A percentile compares a stretch with the other conserved stretches of the same genome.
These are phyloP conservation scores for Entomophthora muscae DNA, from an alignment of 371 early-diverging fungal species.

Conservation along the genomic window DNA sequence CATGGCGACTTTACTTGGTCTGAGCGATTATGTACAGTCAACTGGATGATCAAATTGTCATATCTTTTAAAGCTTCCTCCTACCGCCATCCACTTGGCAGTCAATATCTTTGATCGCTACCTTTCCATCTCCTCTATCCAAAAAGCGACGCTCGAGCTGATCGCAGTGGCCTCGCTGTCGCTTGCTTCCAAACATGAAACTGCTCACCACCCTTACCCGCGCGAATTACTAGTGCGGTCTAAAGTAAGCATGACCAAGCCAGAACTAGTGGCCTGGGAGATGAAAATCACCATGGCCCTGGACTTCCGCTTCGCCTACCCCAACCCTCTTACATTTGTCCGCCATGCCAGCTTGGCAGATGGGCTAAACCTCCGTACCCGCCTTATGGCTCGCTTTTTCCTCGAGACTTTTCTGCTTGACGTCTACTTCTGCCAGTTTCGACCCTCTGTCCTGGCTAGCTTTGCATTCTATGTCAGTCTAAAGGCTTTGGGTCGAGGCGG, in stretches of 20 bases:
- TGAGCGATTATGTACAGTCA: constrained; percentile 26
- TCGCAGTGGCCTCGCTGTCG: constrained; percentile 87
- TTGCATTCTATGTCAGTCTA: neutral
- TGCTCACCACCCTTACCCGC: constrained; percentile 34
- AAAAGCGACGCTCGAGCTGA: constrained; percentile 81
- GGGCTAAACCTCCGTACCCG: constrained; percentile 73
- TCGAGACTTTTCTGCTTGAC: constrained; percentile 87
- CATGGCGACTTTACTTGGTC: neutral
- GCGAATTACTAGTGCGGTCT: neutral
- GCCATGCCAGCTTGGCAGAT: constrained; percentile 77
- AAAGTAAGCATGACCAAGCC: constrained; percentile 32
- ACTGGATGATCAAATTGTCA: constrained; percentile 85
- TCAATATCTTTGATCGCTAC: constrained; percentile 95
- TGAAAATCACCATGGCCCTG: constrained; percentile 67
- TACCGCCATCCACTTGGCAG: constrained; percentile 88
- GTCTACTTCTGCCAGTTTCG: constrained; percentile 51
- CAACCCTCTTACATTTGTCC: constrained; percentile 75
- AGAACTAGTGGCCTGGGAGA: constrained; percentile 75
- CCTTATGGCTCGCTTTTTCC: constrained; percentile 86
- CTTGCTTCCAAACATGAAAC: constrained; percentile 98
- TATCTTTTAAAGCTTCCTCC: constrained; percentile 78
- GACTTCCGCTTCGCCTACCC: constrained; percentile 72
- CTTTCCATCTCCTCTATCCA: constrained; percentile 70
- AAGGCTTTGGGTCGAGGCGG: neutral
- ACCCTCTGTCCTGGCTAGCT: constrained; percentile 56